Evolutionary conservation across 192 early-diverging fungal genomes (phyloP), one percentile per base, ranked within the genome.

Genomic region (Fimicolochytrium jonesii): DNA sequence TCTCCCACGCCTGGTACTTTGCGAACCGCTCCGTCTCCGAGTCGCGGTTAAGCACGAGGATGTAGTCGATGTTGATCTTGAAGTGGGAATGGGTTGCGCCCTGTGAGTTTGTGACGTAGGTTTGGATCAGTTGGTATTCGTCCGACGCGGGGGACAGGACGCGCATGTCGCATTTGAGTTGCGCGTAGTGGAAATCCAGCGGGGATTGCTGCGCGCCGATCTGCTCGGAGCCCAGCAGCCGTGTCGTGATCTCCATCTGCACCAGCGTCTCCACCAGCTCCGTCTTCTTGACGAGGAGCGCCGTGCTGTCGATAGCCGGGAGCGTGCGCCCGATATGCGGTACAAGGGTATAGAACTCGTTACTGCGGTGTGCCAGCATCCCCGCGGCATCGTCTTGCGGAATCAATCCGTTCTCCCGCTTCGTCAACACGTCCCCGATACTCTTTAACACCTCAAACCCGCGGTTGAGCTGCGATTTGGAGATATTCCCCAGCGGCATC

Each of bases 41-140:
- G 31, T 64, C 62, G 22, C 58, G 46, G 20, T 59, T 10, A 18
- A 76, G 54, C 58, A 67, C 64, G 54, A 77, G 70, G 4, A 70
- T 68, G 11, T 73, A 57, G 28, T 68, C 56, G 31, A 75, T 67
- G 18, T 64, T 42, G 13, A 77, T 51, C 18, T 37, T 51, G 46
- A 74, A 77, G 4, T 37, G 11, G 5, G 23, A 50, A 55, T 88
- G 87, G 0, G 87, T 87, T 3, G 59, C 23, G 4, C 79, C 87
- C 49, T 89, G 87, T 1, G 85, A 81, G 43, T 86, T 84, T 26
- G 56, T 50, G 26, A 76, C 72, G 71, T 80, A 88, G 17, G 72
- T 53, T 26, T 77, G 61, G 28, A 88, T 75, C 5, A 88, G 41
- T 50, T 88, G 72, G 65, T 76, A 88, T 13, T 75, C 70, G 18